Base-by-base conservation (phyloP, 179 eudicot species). In the Silene coronaria region DNA sequence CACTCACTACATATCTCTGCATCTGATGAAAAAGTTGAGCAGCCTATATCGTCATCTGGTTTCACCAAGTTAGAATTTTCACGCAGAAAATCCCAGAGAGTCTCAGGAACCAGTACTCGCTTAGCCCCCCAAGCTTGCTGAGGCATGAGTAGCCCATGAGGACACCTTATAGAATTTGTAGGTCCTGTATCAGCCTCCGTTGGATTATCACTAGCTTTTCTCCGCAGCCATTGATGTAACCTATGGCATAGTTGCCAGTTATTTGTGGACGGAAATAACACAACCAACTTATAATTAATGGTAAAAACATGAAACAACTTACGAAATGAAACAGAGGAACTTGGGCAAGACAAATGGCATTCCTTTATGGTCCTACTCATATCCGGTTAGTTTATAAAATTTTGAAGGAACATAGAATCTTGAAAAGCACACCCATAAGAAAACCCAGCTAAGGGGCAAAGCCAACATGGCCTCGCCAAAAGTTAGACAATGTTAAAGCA, bases 181-280 rank as follows among this genome's bases (percentile, higher is more conserved):
- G 99, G 99, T 79, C 96, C 99, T 53, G 90, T 76, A 87, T 96
- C 99, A 79, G 97, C 97, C 81, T 96, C 97, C 67, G 86, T 83
- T 45, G 97, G 97, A 60, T 87, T 74, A 69, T 96, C 97, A 21
- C 84, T 73, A 77, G 84, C 85, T 82, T 93, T 91, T 74, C 97
- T 86, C 42, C 97, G 93, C 74, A 91, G 48, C 99, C 99, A 96
- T 42, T 91, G 99, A 30, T 87, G 91, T 81, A 96, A 84, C 99
- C 99, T 96, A 81, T 77, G 75, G 72, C 80, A 55, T 53, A 53
- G 55, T 51, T 51, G 58, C 16, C n/a, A 57, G 36, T 45, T 3
- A 72, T 66, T 51, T 62, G 55, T n/a, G 21, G 21, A 70, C 4
- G 4, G 3, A 61, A 21, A 55, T 6, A 61, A 53, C 51, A 53